Evolutionary conservation across 225 moss, liverwort and hornwort species (phyloP), one percentile per base, ranked within the genome.

Genomic region (Takakia lepidozioides): DNA sequence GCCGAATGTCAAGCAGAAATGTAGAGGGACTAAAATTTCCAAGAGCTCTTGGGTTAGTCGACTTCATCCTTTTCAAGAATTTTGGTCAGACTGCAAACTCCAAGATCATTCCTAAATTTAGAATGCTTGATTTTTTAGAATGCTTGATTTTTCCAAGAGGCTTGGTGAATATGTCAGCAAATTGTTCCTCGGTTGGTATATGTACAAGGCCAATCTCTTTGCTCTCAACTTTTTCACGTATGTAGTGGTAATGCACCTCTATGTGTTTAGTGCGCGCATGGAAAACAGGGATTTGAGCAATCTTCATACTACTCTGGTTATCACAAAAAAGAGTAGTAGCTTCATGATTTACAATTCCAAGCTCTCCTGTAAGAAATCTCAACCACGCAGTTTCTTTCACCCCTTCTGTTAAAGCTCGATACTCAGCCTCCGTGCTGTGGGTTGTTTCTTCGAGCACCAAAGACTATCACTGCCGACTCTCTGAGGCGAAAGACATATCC

Each of bases 221-320:
- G 19, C 19, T 27, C 8, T 48, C 8, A 1, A 38, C 9, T 3
- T 25, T 6, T 11, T 65, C 49, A 3, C 47, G 45, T 9, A 55
- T 41, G 24, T 29, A 54, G 27, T 63, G 62, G n/a, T 45, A 36
- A 8, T 32, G 8, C 1, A 56, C 11, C 11, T 57, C 39, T 1
- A 64, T 20, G 8, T 65, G 57, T 23, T 65, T 65, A 1, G 64
- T 35, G 1, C 36, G 11, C 1, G 28, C 18, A 30, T 66, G 58
- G 9, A 58, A 59, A 0, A 57, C 14, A 10, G 26, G 58, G 10
- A 51, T 66, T 4, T 28, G 4, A 0, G 45, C 34, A 11, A 66
- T 38, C 9, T 59, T 58, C n/a, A 59, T 53, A n/a, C 19, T 38
- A 3, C 34, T 26, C 2, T 37, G 25, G 24, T 59, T 66, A 19